These are phyloP conservation scores for Elsinoe perseae DNA, from an alignment of 2,329 filamentous ascomycete genomes.

Conservation along the genomic window DNA sequence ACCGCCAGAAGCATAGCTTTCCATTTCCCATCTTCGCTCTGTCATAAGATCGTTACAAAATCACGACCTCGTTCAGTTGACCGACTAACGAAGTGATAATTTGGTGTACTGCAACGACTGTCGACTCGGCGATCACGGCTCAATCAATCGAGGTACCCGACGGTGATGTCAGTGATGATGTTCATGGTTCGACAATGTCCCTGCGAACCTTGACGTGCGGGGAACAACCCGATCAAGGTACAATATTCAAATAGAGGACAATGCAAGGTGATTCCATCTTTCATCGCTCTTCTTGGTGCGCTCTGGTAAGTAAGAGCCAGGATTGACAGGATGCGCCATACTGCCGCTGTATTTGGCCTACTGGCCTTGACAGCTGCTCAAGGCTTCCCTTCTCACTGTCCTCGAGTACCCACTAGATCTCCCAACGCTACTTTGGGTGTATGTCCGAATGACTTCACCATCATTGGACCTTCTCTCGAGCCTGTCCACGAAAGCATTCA, in stretches of 20 bases:
- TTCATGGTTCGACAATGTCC: background rate
- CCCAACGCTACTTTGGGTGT: slow-evolving; percentile 18
- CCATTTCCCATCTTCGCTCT: no score
- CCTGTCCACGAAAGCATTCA: slow-evolving; percentile 33
- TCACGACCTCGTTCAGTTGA: no score
- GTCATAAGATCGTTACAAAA: no score
- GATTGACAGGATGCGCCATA: no score
- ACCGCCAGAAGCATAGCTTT: no score
- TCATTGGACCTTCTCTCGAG: slow-evolving; percentile 32
- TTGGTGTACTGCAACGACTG: background rate
- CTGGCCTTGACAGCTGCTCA: background rate
- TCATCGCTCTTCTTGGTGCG: no score
- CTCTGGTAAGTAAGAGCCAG: no score
- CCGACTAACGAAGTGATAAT: no score
- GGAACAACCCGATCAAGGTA: background rate
- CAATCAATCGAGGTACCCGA: background rate
- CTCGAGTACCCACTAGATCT: background rate
- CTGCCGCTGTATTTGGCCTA: background rate
- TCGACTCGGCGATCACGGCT: background rate
- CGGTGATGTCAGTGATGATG: slow-evolving; percentile 13
- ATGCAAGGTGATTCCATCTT: background rate
- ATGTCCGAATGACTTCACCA: slow-evolving; percentile 31
- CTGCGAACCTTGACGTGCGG: background rate
- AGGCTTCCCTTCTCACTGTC: background rate
- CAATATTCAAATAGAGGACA: background rate